These are phyloP conservation scores for Fusarium sarcochroum DNA, from an alignment of 2,329 filamentous ascomycete genomes.

Conservation along the genomic window DNA sequence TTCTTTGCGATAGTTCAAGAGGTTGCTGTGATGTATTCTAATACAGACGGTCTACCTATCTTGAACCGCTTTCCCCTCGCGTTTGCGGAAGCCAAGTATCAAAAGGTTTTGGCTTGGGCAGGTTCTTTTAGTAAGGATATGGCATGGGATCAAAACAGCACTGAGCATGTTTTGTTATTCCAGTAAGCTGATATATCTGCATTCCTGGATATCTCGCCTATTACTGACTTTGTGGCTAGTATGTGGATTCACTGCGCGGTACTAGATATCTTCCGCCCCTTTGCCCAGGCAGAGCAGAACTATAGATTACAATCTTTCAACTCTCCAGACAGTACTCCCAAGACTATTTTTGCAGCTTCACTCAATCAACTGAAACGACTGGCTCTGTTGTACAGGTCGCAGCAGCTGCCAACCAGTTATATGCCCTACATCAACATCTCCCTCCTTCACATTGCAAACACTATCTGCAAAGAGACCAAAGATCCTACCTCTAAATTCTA, in stretches of 20 bases:
- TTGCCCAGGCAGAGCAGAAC: not conserved
- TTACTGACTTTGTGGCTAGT: not conserved
- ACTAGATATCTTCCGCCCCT: constrained; percentile 7
- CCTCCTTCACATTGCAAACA: constrained; percentile 11
- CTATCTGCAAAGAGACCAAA: not conserved
- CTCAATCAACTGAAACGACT: not conserved
- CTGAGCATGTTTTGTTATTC: not conserved
- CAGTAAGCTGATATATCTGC: not conserved
- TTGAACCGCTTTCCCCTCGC: not conserved
- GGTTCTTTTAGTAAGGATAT: not conserved
- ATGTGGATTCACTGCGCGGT: constrained; percentile 18
- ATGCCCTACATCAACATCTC: constrained; percentile 21
- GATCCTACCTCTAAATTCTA: not conserved
- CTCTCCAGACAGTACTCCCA: not conserved
- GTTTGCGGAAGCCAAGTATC: constrained; percentile 13
- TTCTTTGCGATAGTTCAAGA: not conserved
- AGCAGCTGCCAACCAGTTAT: not conserved
- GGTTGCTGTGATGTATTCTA: not conserved
- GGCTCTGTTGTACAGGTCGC: not conserved
- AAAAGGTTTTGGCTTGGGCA: not conserved
- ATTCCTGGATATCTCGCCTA: no score
- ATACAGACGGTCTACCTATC: accelerated
- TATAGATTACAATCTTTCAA: not conserved
- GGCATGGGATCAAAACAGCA: not conserved
- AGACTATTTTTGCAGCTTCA: constrained; percentile 4